Evolutionary conservation across 768 basidiomycete species (phyloP).

Genomic region (Kwoniella sp.): DNA sequence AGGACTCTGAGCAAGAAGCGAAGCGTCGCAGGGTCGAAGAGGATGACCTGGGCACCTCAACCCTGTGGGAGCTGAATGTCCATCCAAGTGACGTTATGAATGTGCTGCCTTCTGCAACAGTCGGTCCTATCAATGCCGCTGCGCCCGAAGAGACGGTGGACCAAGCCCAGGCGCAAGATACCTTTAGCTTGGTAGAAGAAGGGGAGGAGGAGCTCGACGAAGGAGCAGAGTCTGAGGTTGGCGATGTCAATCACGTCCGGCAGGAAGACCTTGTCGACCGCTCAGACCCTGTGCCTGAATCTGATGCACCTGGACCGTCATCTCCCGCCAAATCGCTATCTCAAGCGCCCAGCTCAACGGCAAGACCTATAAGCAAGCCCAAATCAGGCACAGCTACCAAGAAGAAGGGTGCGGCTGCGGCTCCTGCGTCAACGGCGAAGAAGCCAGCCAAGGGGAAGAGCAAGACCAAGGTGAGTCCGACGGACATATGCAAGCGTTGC

Average conservation of each 20-base stretch:
- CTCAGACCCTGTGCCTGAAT: no score
- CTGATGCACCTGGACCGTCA: no score
- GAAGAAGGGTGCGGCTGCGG: not conserved
- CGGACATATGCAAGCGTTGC: not conserved
- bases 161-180: not conserved
- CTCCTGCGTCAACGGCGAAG: not conserved
- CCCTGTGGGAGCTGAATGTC: no score
- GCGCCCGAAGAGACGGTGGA: no score
- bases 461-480: constrained; percentile 15
- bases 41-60: no score
- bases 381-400: not conserved
- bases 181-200: not conserved
- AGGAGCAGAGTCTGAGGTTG: not conserved
- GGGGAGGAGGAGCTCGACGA: not conserved
- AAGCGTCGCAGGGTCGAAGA: no score
- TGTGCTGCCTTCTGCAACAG: constrained; percentile 1
- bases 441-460: constrained; percentile 11
- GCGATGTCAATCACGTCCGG: not conserved
- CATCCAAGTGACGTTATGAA: no score
- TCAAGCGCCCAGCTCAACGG: constrained; percentile 5
- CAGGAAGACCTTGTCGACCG: no score
- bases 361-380: constrained; percentile 2
- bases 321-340: no score
- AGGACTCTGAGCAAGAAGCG: no score
- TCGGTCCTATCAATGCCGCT: constrained; percentile 12